Evolutionary conservation across 257 asterid species (phyloP), one percentile per base, ranked within the genome.

Genomic region (Forsythia viridissima): DNA sequence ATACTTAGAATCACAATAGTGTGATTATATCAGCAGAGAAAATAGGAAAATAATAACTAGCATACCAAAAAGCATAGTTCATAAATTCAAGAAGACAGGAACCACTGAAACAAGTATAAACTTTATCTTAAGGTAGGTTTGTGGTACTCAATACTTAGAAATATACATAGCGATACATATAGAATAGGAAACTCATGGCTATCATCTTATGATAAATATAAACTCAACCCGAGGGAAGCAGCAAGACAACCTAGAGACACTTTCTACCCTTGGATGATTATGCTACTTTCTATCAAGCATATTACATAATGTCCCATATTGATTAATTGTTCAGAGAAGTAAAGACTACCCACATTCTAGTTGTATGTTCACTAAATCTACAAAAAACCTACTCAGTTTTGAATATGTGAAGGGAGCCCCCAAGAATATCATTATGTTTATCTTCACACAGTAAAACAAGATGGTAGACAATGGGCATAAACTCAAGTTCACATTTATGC

Each of bases 231-330:
- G 38, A 66, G 42, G 18, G 57, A 80, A 68, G 73, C 65, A 76
- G 8, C 39, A 75, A 66, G 43, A 80, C 30, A 76, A 69, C 57
- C 77, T 20, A 24, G 34, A 43, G 66, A 43, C 77, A 24, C 68
- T 72, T 73, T 48, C 79, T 18, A 70, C 55, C 24, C 66, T 43
- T 68, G n/a, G 10, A 74, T 11, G 42, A 70, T 40, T 41, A 74
- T 59, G 61, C 21, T 42, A 65, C 42, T 18, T 30, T 4, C 15
- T n/a, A 72, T 36, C 70, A 77, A 46, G 66, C 37, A 72, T 67
- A 74, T 72, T 12, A 82, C 11, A 13, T 2, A 4, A 8, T 10
- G 70, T 63, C 15, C 70, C 24, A 9, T 10, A 63, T 55, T 24
- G 70, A 59, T 24, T 5, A 63, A 30, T 63, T 21, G 38, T 63